Conservation (phyloP, 805 yeast genomes). For the Pichia nanzhaoensis region DNA sequence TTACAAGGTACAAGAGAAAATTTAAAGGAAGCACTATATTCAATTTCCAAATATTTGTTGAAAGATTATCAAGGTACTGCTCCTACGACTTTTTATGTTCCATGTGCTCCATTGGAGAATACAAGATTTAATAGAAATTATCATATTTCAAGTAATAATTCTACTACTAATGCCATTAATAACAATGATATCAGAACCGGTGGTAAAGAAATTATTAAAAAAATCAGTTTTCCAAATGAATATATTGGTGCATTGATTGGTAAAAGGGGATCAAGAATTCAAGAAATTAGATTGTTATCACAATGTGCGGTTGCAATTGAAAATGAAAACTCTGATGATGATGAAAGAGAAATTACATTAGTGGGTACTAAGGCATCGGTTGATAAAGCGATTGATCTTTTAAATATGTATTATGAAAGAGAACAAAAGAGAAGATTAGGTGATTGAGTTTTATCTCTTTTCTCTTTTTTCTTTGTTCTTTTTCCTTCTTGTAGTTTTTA, state of each 20-base stretch:
- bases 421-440: slow-evolving; percentile 37
- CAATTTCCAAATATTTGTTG: slow-evolving; percentile 62
- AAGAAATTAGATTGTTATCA: slow-evolving; percentile 70
- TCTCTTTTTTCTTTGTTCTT: slow-evolving; percentile 1
- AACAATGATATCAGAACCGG: slow-evolving; percentile 11
- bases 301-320: slow-evolving; percentile 77
- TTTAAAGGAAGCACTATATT: slow-evolving; percentile 49
- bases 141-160: slow-evolving; percentile 4
- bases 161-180: slow-evolving; percentile 8
- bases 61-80: slow-evolving; percentile 67
- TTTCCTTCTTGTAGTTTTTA: background rate
- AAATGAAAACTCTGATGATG: slow-evolving; percentile 50
- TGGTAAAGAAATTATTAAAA: slow-evolving; percentile 32
- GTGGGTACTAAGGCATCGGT: slow-evolving; percentile 51
- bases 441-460: slow-evolving; percentile 1
- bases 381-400: slow-evolving; percentile 48
- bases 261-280: slow-evolving; percentile 76
- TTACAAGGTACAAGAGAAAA: slow-evolving; percentile 71
- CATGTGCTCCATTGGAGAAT: slow-evolving; percentile 27
- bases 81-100: slow-evolving; percentile 59
- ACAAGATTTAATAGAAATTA: background rate
- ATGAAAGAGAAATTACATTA: slow-evolving; percentile 65
- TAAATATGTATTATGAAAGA: slow-evolving; percentile 52
- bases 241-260: slow-evolving; percentile 90
- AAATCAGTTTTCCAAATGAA: slow-evolving; percentile 62